These are phyloP conservation scores for Tricholoma hemisulphureum DNA, from an alignment of 768 basidiomycete genomes.

Conservation along the genomic window DNA sequence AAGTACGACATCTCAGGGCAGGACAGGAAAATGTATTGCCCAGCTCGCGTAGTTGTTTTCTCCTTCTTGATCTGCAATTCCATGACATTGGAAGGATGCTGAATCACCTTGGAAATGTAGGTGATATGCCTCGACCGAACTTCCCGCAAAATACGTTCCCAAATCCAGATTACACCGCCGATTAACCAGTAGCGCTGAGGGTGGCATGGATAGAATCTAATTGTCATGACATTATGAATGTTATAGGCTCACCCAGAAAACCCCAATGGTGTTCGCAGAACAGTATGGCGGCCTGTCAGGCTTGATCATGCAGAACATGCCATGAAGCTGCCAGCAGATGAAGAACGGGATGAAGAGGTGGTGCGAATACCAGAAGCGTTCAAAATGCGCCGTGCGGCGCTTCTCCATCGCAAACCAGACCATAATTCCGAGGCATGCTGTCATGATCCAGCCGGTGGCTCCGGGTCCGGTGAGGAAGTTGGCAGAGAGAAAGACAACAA, in stretches of 20 bases:
- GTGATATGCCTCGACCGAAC: constrained; percentile 87
- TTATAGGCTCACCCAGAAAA: constrained; percentile 82
- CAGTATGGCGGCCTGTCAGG: constrained; percentile 89
- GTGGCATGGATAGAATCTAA: constrained; percentile 4
- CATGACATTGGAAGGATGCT: constrained; percentile 91
- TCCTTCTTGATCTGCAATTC: constrained; percentile 99
- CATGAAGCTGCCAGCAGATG: constrained; percentile 91
- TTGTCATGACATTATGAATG: neutral
- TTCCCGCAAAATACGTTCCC: constrained; percentile 89
- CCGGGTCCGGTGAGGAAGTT: constrained; percentile 86
- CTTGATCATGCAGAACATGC: constrained; percentile 96
- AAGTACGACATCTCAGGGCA: constrained; percentile 93
- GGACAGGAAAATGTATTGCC: constrained; percentile 90
- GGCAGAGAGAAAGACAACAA: constrained; percentile 69
- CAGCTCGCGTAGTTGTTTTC: constrained; percentile 76
- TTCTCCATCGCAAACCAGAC: constrained; percentile 86
- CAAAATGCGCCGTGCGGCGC: constrained; percentile 72
- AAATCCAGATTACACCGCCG: constrained; percentile 83
- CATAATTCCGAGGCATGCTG: constrained; percentile 67
- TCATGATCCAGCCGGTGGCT: constrained; percentile 89
- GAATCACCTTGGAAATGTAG: constrained; percentile 91
- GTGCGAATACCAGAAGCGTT: constrained; percentile 86
- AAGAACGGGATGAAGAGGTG: constrained; percentile 93
- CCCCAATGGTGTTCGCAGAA: constrained; percentile 80
- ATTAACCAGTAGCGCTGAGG: constrained; percentile 83